phyloP scores from a whole-genome alignment of 2,329 filamentous ascomycete genomes.

The Metarhizium humberi region DNA sequence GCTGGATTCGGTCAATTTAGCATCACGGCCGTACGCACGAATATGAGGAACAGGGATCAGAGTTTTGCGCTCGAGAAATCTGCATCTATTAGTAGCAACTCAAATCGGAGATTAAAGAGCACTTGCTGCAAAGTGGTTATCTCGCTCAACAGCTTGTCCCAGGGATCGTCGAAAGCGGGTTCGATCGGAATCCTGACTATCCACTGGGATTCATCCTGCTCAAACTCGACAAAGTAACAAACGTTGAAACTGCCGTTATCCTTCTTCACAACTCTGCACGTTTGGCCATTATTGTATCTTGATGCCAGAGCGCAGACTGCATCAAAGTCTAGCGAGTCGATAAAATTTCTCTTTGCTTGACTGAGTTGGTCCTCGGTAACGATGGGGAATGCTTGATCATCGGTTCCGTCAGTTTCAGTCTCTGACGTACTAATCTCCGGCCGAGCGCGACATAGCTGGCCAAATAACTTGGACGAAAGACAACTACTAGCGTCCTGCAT shows the following conservation, averaged over 20 bases:
- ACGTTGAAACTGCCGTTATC: slow-evolving; percentile 14
- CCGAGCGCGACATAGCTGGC: background rate
- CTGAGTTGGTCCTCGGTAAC: background rate
- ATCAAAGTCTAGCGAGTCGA: slow-evolving; percentile 11
- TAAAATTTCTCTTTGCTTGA: slow-evolving; percentile 8
- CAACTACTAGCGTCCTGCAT: background rate
- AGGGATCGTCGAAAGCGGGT: slow-evolving; percentile 11
- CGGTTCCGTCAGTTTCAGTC: background rate
- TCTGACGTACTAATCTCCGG: background rate
- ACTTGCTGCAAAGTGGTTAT: slow-evolving; percentile 14
- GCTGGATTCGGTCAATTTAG: background rate
- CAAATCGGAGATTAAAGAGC: background rate
- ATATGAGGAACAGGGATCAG: slow-evolving; percentile 14
- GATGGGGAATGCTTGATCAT: background rate
- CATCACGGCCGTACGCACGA: slow-evolving; percentile 11
- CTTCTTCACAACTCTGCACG: slow-evolving; percentile 9
- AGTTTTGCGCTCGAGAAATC: slow-evolving; percentile 13
- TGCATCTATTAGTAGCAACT: slow-evolving; percentile 5
- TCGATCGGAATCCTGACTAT: slow-evolving; percentile 16
- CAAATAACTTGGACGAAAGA: background rate
- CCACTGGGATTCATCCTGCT: slow-evolving; percentile 8
- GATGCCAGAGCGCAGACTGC: slow-evolving; percentile 14
- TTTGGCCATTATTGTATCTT: slow-evolving; percentile 9
- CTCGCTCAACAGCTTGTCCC: slow-evolving; percentile 18
- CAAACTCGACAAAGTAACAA: slow-evolving; percentile 13